phyloP scores from a whole-genome alignment of 169 alveolate species.

The Amoebophrya sp. region DNA sequence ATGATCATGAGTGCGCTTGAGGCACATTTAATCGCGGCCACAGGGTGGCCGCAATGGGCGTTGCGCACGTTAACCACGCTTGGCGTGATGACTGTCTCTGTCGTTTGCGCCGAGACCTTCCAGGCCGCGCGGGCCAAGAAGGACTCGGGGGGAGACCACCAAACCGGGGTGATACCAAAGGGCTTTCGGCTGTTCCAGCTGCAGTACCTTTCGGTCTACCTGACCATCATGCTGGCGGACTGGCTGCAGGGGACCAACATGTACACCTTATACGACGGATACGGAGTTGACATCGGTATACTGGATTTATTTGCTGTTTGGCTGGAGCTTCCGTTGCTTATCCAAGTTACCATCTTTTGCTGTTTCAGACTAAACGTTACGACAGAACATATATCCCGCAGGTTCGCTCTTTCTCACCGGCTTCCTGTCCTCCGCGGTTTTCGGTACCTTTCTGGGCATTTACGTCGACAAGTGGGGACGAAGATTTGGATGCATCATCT shows the following conservation, averaged over 20 bases:
- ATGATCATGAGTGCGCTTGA: no score
- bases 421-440: neutral
- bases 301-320: no score
- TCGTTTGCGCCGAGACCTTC: neutral
- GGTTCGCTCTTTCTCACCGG: neutral
- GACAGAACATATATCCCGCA: no score
- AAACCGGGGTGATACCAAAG: neutral
- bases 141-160: no score
- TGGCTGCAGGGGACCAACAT: conserved; percentile 25
- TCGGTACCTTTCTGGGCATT: neutral
- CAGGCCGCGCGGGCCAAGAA: no score
- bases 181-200: neutral
- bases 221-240: conserved; percentile 14
- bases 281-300: conserved; percentile 8
- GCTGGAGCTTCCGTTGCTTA: no score
- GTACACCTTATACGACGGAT: neutral
- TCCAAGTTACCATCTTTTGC: no score
- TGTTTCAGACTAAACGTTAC: no score
- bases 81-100: neutral
- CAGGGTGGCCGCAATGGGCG: conserved; percentile 5
- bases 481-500: neutral
- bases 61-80: neutral
- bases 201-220: neutral
- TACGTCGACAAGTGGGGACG: conserved; percentile 8
- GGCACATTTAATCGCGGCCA: neutral